Evolutionary conservation across 2,329 filamentous ascomycete genomes (phyloP), one percentile per base, ranked within the genome.

Genomic region (Diplodia intermedia): DNA sequence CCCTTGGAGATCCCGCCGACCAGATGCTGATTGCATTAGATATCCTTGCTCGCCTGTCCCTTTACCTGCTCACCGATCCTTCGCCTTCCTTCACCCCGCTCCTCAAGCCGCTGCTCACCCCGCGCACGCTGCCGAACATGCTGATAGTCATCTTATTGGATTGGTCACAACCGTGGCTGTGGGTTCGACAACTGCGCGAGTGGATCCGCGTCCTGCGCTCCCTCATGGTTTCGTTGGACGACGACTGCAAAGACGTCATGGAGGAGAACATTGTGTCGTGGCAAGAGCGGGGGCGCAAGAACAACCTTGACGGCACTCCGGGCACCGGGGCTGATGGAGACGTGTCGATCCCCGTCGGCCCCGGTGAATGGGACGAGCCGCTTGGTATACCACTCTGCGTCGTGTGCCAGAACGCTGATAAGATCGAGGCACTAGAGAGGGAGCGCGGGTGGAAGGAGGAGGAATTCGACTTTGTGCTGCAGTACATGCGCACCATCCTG

Each of bases 381-480:
- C 81, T 97, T 9, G 94, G 94, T 0, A 81, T 99, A 67, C 93
- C 93, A 0, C 83, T 99, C 47, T 96, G 92, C 75, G 91, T 99
- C 9, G 93, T 98, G n/a, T 97, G 94, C 77, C 94, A 98, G 79
- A 95, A 97, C 77, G 93, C 93, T 15, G 92, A 97, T 79, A 93
- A 92, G 78, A 97, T 98, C 78, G 94, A 98, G 75, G 87, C 88
- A 49, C 80, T 99, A 68, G 95, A 98, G 80, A 93, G 92, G 78
- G 94, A 93, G 62, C 89, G 94, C 69, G 89, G 91, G 15, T 99
- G 94, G 93, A 94, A 93, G 79, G 95, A 99, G 79, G 93, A 96
- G 72, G 91, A 97, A 73, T 99, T 99, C 75, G 95, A 99, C 78
- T 94, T 95, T 72, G 92, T 99, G 53, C 85, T 97, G 69, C 95